Evolutionary conservation across 805 yeast species (phyloP).

Genomic region (Wickerhamomyces strasburgensis): DNA sequence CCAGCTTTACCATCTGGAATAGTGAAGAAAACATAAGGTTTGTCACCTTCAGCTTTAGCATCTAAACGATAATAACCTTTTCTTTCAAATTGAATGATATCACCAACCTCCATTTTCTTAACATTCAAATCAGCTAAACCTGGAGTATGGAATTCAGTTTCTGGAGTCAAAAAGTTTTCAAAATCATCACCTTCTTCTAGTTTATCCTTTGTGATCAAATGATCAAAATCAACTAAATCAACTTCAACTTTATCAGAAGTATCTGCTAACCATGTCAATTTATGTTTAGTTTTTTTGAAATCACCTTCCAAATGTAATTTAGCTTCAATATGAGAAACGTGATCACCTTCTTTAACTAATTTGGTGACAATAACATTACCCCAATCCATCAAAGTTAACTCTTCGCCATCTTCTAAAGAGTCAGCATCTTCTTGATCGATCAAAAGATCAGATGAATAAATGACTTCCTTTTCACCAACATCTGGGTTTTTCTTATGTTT

Average conservation of each 20-base stretch:
- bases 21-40: constrained; percentile 76
- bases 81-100: constrained; percentile 91
- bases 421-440: constrained; percentile 84
- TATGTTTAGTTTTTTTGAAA: constrained; percentile 93
- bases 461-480: constrained; percentile 78
- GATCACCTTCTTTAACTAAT: constrained; percentile 56
- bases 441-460: constrained; percentile 56
- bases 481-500: constrained; percentile 94
- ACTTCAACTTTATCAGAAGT: constrained; percentile 67
- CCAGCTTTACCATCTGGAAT: constrained; percentile 94
- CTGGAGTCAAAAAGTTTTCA: constrained; percentile 84
- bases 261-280: constrained; percentile 90
- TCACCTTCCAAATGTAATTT: constrained; percentile 90
- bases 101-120: constrained; percentile 73
- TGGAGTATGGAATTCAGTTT: constrained; percentile 74
- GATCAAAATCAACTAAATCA: constrained; percentile 88
- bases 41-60: constrained; percentile 45
- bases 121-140: constrained; percentile 82
- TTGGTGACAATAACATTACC: constrained; percentile 83
- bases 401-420: constrained; percentile 78
- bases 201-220: constrained; percentile 90
- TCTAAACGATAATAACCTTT: constrained; percentile 94
- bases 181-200: constrained; percentile 91
- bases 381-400: constrained; percentile 98
- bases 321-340: constrained; percentile 62